A percentile compares a stretch with the other conserved stretches of the same genome.
phyloP scores from a whole-genome alignment of 2,329 filamentous ascomycete species.

The Davidsoniella virescens region DNA sequence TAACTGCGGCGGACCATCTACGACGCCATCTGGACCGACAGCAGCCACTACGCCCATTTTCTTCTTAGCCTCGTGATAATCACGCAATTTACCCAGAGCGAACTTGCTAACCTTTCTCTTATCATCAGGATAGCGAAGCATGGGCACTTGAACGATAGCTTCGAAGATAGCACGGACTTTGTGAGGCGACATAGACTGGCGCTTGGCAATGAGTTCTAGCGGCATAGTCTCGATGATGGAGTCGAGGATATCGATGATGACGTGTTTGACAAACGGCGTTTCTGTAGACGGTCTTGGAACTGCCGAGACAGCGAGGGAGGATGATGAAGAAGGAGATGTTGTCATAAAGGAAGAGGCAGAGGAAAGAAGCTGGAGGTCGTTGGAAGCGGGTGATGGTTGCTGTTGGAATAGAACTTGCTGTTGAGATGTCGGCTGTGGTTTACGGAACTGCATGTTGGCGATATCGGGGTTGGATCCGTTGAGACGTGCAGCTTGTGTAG shows the following conservation, averaged over 20 bases:
- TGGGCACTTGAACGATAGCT: conserved; percentile 31
- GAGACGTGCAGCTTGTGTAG: neutral
- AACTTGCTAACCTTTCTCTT: conserved; percentile 24
- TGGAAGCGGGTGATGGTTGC: neutral
- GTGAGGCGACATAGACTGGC: conserved; percentile 26
- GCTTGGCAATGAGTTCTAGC: conserved; percentile 28
- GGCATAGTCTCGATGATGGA: conserved; percentile 31
- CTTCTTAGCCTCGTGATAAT: conserved; percentile 28
- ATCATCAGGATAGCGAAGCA: conserved; percentile 29
- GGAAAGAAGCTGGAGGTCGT: too few relatives aligned
- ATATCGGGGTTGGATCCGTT: neutral
- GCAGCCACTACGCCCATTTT: conserved; percentile 15
- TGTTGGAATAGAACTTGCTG: neutral
- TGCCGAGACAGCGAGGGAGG: neutral
- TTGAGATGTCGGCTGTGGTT: neutral
- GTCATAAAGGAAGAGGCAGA: neutral
- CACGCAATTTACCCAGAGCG: conserved; percentile 25
- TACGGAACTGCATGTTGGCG: neutral
- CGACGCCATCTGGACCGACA: neutral
- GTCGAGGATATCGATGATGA: conserved; percentile 33
- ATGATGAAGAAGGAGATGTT: neutral
- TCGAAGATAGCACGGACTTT: conserved; percentile 31
- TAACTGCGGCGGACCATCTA: neutral
- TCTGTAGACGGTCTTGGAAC: neutral
- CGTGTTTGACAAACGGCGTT: conserved; percentile 19